A percentile compares a stretch with the other conserved stretches of the same genome.
These are phyloP conservation scores for Cordyceps cicadae DNA, from an alignment of 2,329 filamentous ascomycete species.

Conservation along the genomic window DNA sequence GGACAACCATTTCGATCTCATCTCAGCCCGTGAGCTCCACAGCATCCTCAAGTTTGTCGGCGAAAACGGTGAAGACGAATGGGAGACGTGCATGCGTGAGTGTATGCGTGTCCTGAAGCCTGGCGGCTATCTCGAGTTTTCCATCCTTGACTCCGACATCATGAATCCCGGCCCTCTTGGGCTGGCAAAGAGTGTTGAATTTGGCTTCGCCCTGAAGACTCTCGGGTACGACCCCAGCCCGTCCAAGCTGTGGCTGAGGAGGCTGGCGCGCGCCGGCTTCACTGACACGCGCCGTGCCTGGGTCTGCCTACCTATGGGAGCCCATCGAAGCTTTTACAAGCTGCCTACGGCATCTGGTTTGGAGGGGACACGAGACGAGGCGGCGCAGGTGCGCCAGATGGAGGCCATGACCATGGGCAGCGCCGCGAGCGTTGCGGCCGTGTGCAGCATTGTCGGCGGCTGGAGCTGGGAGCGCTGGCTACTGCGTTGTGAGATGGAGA, in stretches of 20 bases:
- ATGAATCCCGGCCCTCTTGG: constrained; percentile 73
- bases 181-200: constrained; percentile 80
- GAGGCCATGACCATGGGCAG: constrained; percentile 59
- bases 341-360: constrained; percentile 23
- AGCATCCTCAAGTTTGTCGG: constrained; percentile 67
- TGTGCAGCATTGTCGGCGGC: constrained; percentile 75
- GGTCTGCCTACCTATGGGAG: constrained; percentile 79
- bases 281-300: constrained; percentile 74
- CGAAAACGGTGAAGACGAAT: constrained; percentile 70
- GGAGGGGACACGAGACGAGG: constrained; percentile 32
- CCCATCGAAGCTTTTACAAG: constrained; percentile 27
- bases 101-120: constrained; percentile 89
- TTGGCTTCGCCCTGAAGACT: constrained; percentile 80
- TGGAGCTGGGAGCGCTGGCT: constrained; percentile 98
- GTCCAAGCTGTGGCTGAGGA: constrained; percentile 69
- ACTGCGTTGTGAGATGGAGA: constrained; percentile 78
- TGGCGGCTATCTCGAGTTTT: constrained; percentile 86
- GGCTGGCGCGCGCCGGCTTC: constrained; percentile 70
- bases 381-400: constrained; percentile 40
- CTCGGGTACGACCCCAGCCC: constrained; percentile 83
- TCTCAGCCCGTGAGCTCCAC: constrained; percentile 83
- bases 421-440: constrained; percentile 61
- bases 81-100: constrained; percentile 75
- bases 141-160: constrained; percentile 81
- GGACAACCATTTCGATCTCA: constrained; percentile 78